Evolutionary conservation across 768 basidiomycete species (phyloP).

Genomic region (Kwoniella dejecticola): DNA sequence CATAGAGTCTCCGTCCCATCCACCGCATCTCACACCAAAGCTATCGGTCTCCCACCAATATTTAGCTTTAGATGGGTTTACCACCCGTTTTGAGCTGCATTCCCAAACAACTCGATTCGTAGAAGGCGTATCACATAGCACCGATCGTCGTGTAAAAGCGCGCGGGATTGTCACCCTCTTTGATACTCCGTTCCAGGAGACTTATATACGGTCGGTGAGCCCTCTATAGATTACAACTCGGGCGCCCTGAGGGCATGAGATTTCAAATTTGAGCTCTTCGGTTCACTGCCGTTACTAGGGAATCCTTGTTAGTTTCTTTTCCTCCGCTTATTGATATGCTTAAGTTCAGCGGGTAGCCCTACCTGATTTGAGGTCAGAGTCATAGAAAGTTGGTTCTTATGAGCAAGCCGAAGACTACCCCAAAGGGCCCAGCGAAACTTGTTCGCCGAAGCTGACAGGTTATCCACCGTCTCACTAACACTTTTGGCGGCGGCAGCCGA

Average conservation of each 20-base stretch:
- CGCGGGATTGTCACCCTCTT: slow-evolving; percentile 59
- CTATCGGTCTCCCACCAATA: slow-evolving; percentile 80
- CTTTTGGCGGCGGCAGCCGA: slow-evolving; percentile 57
- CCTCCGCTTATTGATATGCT: slow-evolving; percentile 88
- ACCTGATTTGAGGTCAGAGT: slow-evolving; percentile 74
- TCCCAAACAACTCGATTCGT: slow-evolving; percentile 85
- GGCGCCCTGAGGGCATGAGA: slow-evolving; percentile 66
- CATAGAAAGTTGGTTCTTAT: slow-evolving; percentile 45
- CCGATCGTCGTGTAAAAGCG: slow-evolving; percentile 66
- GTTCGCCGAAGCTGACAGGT: slow-evolving; percentile 58
- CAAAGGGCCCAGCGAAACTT: slow-evolving; percentile 55
- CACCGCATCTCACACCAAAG: slow-evolving; percentile 50
- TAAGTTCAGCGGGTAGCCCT: slow-evolving; percentile 84
- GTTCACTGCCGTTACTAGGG: slow-evolving; percentile 85
- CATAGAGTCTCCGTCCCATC: neutral
- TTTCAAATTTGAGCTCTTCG: slow-evolving; percentile 82
- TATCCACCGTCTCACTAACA: slow-evolving; percentile 57
- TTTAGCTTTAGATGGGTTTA: slow-evolving; percentile 85
- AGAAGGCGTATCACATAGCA: slow-evolving; percentile 71
- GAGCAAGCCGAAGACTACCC: slow-evolving; percentile 19
- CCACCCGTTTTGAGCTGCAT: slow-evolving; percentile 81
- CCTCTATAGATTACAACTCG: slow-evolving; percentile 81
- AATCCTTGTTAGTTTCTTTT: slow-evolving; percentile 91
- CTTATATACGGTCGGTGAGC: slow-evolving; percentile 72
- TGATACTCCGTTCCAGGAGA: slow-evolving; percentile 77